Base-by-base conservation (phyloP, 306 rosid species). In the Psophocarpus tetragonolobus region DNA sequence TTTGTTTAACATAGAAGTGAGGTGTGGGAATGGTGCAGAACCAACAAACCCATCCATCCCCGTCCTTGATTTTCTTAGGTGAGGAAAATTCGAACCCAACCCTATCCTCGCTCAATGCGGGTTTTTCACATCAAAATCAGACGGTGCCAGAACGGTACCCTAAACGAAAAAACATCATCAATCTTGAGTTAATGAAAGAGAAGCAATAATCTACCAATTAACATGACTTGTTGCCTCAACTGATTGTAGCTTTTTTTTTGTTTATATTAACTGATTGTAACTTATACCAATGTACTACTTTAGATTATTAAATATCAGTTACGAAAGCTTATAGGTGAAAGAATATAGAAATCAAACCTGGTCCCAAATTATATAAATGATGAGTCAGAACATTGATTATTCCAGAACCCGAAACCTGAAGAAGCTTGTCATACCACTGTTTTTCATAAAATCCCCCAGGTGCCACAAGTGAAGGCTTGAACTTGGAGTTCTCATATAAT, bases 371-470 rank as follows among this genome's bases (percentile, higher is more conserved):
- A 84, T 95, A 95, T 38, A 95, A 68, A 79, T 95, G 99, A 87
- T 92, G 97, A 61, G 89, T 89, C 91, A 95, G 62, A 44, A 88
- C 84, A 84, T 92, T 68, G 77, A 95, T 78, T 71, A 90, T 82
- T 74, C 82, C 88, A 15, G 97, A 74, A 77, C 99, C 97, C 2
- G 99, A 86, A 75, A 86, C 90, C 84, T 89, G 87, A 78, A 95
- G 96, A 82, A 95, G 87, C 50, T 61, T 84, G 35, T 89, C 44
- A 80, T 79, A 95, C 99, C 99, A 95, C 26, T 86, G 69, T 83
- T 81, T 85, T 71, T 88, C 88, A 71, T 81, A 92, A 83, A 95
- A 95, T 39, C 99, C 99, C 69, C 97, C 99, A 4, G 99, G 99
- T 3, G 97, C 99, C 58, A 91, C 57, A 60, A 95, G 87, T 41